These are phyloP conservation scores for Trichosanthes truncata DNA, from an alignment of 306 rosid genomes.

Conservation along the genomic window DNA sequence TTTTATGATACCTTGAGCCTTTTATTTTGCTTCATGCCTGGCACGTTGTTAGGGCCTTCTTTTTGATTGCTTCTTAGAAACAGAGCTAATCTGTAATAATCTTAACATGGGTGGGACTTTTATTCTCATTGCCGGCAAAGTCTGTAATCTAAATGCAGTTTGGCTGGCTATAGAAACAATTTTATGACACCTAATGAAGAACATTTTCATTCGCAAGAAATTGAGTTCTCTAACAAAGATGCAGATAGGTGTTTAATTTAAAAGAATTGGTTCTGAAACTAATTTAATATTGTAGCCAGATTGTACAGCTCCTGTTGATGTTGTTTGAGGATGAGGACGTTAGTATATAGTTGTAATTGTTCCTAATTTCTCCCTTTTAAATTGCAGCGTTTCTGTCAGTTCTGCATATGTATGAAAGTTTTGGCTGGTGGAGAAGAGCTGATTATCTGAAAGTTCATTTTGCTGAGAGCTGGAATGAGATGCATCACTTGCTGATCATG, in stretches of 20 bases:
- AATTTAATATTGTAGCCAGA: neutral
- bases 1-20: neutral
- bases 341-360: neutral
- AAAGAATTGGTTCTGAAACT: neutral
- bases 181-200: neutral
- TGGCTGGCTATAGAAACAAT: neutral
- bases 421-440: constrained; percentile 98
- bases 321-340: neutral
- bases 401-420: constrained; percentile 90
- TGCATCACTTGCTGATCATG: constrained; percentile 99
- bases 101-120: neutral
- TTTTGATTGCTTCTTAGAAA: neutral
- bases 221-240: neutral
- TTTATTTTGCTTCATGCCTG: neutral
- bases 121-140: neutral
- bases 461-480: constrained; percentile 99
- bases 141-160: neutral
- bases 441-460: constrained; percentile 97
- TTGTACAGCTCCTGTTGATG: neutral
- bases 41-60: neutral
- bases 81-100: neutral
- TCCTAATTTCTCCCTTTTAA: neutral
- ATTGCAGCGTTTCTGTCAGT: constrained; percentile 85
- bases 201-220: neutral
- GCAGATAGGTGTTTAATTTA: neutral